Percentiles rank a stretch among this genome's conserved stretches.
Evolutionary conservation across 495 filamentous ascomycete genomes (phyloP).

Genomic region (Penicillium paradoxum): DNA sequence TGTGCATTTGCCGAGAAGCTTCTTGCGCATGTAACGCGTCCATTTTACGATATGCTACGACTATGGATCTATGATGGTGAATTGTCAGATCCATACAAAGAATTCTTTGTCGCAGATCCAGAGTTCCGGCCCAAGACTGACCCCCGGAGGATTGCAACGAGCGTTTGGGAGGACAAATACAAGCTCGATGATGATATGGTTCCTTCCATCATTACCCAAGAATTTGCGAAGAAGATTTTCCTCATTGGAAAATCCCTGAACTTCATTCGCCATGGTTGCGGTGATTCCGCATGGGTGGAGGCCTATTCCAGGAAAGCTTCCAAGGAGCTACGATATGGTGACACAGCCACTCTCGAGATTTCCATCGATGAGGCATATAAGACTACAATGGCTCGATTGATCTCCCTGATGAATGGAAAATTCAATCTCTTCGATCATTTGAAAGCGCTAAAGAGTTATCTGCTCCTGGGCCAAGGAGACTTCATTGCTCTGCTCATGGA

Average conservation of each 20-base stretch:
- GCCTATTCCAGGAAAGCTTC: slow-evolving; percentile 91
- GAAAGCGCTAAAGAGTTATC: slow-evolving; percentile 86
- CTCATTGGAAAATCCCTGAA: slow-evolving; percentile 97
- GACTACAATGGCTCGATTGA: slow-evolving; percentile 93
- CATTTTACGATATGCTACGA: slow-evolving; percentile 94
- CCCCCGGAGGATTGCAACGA: slow-evolving; percentile 66
- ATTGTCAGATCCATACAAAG: slow-evolving; percentile 87
- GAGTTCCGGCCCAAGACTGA: slow-evolving; percentile 42
- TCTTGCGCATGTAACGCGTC: slow-evolving; percentile 83
- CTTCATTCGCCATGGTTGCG: slow-evolving; percentile 94
- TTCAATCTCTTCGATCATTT: slow-evolving; percentile 94
- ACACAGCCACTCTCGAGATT: slow-evolving; percentile 82
- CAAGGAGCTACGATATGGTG: slow-evolving; percentile 88
- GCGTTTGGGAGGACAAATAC: slow-evolving; percentile 98
- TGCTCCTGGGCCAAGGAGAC: slow-evolving; percentile 91
- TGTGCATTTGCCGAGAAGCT: slow-evolving; percentile 91
- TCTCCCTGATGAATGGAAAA: slow-evolving; percentile 85
- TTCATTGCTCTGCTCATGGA: slow-evolving; percentile 99
- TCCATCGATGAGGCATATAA: slow-evolving; percentile 98
- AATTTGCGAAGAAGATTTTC: slow-evolving; percentile 93
- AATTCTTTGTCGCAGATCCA: slow-evolving; percentile 93
- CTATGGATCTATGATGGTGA: slow-evolving; percentile 99
- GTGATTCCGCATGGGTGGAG: slow-evolving; percentile 92
- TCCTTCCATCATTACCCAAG: slow-evolving; percentile 83
- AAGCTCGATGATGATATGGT: slow-evolving; percentile 79